Evolutionary conservation across 1,284 basidiomycete species (phyloP), one percentile per base, ranked within the genome.

Genomic region (Lentinula novae-zelandiae): DNA sequence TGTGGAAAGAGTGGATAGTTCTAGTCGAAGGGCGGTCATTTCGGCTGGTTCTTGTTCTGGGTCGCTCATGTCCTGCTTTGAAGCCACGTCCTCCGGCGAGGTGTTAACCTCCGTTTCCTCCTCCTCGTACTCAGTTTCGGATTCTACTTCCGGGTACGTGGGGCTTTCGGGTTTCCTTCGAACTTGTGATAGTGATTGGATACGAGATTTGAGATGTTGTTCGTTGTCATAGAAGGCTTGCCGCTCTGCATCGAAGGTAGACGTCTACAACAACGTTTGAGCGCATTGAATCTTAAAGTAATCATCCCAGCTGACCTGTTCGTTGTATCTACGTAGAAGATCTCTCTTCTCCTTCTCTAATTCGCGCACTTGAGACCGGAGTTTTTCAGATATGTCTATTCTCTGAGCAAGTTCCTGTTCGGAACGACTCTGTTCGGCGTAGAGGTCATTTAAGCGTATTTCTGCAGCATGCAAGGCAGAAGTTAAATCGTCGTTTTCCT

Each of bases 211-310:
- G 60, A 93, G 83, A 73, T 93, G 90, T 69, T 92, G 89, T 66
- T 93, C 91, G 69, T 90, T 92, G 73, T 93, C 91, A 68, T 92
- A 93, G 70, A 92, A 90, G 13, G 91, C 83, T 71, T 93, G 91
- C 50, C 90, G 85, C 72, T 93, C 90, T 10, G 90, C 89, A 71
- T 93, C 90, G 69, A 92, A 93, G 5, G 88, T 89, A 22, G 82
- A 75, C 27, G 86, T 89, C 89, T 93, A 67, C 62, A 59, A 67
- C 62, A 59, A 58, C 63, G 67, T 65, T 62, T 63, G 53, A 63
- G 64, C 17, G 13, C 40, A 51, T 54, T 20, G 34, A 46, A 38
- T 50, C 40, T 53, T 31, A 40, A 60, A 50, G 52, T 51, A 40
- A 51, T 17, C 48, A 33, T 51, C 8, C 17, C 44, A 53, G 66